Percentiles rank a stretch among this genome's conserved stretches.
Evolutionary conservation across 257 asterid genomes (phyloP).

Genomic region (Solanum gracilifrons): DNA sequence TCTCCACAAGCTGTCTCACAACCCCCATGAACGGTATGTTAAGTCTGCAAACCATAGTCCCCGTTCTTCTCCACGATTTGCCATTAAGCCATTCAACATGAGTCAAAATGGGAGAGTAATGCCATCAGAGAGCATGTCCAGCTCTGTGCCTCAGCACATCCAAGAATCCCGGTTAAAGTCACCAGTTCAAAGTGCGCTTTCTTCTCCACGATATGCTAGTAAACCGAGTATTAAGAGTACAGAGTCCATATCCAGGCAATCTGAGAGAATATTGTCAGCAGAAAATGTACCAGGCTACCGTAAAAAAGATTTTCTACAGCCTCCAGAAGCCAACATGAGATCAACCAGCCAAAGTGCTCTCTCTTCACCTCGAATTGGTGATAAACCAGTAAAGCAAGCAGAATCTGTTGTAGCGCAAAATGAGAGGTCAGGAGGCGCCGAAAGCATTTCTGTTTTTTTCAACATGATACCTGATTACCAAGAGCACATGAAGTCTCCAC

Average conservation of each 20-base stretch:
- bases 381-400: slow-evolving; percentile 1
- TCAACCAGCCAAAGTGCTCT: neutral
- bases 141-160: slow-evolving; percentile 3
- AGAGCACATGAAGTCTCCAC: neutral
- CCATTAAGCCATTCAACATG: slow-evolving; percentile 7
- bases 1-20: slow-evolving; percentile 4
- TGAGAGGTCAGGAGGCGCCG: neutral
- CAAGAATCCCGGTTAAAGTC: slow-evolving; percentile 8
- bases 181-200: slow-evolving; percentile 1
- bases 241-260: slow-evolving; percentile 3
- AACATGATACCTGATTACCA: neutral
- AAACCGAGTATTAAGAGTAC: neutral
- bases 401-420: slow-evolving; percentile 4
- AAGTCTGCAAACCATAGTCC: slow-evolving; percentile 23
- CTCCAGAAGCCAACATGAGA: slow-evolving; percentile 11
- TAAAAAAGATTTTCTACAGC: slow-evolving; percentile 7
- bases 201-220: slow-evolving; percentile 7
- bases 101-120: slow-evolving; percentile 4
- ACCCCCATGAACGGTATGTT: slow-evolving; percentile 21
- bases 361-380: slow-evolving; percentile 14
- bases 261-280: slow-evolving; percentile 3
- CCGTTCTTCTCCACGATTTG: slow-evolving; percentile 26
- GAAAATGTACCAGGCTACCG: neutral
- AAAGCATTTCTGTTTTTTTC: neutral
- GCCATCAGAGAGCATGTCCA: slow-evolving; percentile 12